Conservation (phyloP, 345 rosid genomes). For the Isatis tinctoria region DNA sequence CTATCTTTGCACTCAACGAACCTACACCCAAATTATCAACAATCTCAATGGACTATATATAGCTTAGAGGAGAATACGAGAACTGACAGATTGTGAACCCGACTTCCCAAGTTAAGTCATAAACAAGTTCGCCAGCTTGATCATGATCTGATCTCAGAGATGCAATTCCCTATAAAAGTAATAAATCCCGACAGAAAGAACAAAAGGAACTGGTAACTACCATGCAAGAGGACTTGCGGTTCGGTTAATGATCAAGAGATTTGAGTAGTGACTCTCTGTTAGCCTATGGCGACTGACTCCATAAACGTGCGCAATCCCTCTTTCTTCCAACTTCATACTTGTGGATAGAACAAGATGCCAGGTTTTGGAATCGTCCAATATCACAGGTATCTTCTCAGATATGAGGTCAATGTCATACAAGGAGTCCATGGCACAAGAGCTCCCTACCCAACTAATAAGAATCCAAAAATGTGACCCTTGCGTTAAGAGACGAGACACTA, state of each 20-base stretch:
- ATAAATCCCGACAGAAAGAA: too few species aligned
- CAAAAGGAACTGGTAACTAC: conserved; percentile 48
- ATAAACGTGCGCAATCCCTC: conserved; percentile 82
- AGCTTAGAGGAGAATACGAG: not conserved
- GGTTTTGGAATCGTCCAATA: conserved; percentile 71
- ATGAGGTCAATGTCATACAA: conserved; percentile 86
- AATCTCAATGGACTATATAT: not conserved
- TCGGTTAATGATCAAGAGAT: conserved; percentile 80
- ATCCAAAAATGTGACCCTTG: not conserved
- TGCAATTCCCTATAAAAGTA: not conserved
- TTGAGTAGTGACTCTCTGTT: conserved; percentile 56
- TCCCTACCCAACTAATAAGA: conserved; percentile 68
- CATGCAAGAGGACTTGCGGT: conserved; percentile 96
- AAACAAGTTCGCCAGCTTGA: not conserved
- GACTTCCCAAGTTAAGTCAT: not conserved
- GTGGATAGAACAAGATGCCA: conserved; percentile 74
- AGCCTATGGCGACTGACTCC: conserved; percentile 59
- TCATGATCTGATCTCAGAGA: not conserved
- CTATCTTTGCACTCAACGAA: conserved; percentile 97
- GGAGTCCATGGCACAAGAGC: conserved; percentile 66
- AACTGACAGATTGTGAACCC: not conserved
- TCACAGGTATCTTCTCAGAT: conserved; percentile 85
- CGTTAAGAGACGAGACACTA: not conserved
- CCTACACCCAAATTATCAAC: conserved; percentile 44
- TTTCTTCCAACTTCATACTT: conserved; percentile 85